Evolutionary conservation across 2,329 filamentous ascomycete species (phyloP), one percentile per base, ranked within the genome.

Genomic region (Alternaria burnsii): DNA sequence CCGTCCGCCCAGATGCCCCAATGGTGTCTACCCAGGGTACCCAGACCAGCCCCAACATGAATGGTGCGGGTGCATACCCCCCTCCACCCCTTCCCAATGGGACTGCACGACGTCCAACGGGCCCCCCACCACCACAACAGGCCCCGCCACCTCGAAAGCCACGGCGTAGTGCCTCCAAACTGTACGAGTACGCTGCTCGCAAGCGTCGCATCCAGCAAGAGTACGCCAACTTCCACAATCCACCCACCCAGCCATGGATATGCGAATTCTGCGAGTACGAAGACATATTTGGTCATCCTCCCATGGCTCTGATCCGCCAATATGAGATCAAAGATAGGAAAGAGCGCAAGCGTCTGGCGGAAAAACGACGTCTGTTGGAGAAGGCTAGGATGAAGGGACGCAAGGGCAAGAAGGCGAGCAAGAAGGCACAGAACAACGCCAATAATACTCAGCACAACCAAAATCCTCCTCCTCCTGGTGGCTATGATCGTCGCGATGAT

Each of bases 181-280:
- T 94, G 48, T 91, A 95, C 66, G 83, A 87, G 1, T 80, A 88
- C 62, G 92, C 93, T 59, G 94, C 93, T 26, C 88, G 88, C 24
- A 88, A 93, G 66, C 90, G 95, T 7, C 90, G 90, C 60, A 86
- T 91, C 47, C 86, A 92, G 72, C 91, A 95, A 62, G 87, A 91
- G 70, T 90, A 91, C 66, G 86, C 87, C 58, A 96, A 95, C 76
- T 88, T 87, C 63, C 88, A 91, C 70, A 89, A 91, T 71, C 90
- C 91, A 1, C 91, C 91, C 0, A 90, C 92, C 66, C 92, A 97
- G 62, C 86, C 93, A 52, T 98, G 94, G 92, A 93, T 98, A 47
- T 99, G 95, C 80, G 92, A 97, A 73, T 98, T 98, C 76, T 99
- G 95, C 82, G 95, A 99, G 78, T 99, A 97, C 75, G 94, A 98